Evolutionary conservation across 345 rosid genomes (phyloP).

Genomic region (Gossypium turneri): DNA sequence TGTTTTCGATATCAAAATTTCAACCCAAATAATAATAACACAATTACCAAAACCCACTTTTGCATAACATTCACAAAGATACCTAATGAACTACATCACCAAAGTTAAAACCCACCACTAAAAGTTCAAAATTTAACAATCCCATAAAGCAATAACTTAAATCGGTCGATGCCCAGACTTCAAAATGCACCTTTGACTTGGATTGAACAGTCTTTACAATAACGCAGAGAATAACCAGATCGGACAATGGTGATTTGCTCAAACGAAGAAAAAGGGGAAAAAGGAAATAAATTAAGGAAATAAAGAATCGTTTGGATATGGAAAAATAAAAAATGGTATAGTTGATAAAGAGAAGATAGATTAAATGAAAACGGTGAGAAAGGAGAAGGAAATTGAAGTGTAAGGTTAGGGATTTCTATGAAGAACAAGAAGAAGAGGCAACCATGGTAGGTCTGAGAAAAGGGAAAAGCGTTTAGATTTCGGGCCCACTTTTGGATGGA

Average conservation of each 20-base stretch:
- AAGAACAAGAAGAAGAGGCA: background rate
- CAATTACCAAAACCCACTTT: background rate
- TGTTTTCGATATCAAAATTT: background rate
- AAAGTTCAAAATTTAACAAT: background rate
- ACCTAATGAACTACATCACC: background rate
- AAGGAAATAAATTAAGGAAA: background rate
- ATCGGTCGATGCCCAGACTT: slow-evolving; percentile 9
- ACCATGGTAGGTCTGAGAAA: background rate
- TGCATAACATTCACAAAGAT: background rate
- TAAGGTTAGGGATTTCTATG: too few relatives aligned
- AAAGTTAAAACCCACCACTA: background rate
- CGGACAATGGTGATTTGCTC: background rate
- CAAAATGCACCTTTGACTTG: slow-evolving; percentile 2
- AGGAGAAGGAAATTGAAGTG: background rate
- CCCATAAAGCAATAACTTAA: background rate
- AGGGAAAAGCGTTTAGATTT: background rate
- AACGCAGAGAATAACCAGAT: background rate
- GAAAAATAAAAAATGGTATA: background rate
- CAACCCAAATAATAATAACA: background rate
- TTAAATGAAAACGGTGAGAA: too few relatives aligned
- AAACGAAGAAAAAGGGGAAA: background rate
- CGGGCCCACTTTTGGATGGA: background rate
- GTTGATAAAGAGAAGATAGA: background rate
- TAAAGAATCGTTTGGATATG: background rate
- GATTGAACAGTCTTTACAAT: background rate